Percentiles rank a stretch among this genome's conserved stretches.
These are phyloP conservation scores for Exophiala viscosa DNA, from an alignment of 2,329 filamentous ascomycete genomes.

Conservation along the genomic window DNA sequence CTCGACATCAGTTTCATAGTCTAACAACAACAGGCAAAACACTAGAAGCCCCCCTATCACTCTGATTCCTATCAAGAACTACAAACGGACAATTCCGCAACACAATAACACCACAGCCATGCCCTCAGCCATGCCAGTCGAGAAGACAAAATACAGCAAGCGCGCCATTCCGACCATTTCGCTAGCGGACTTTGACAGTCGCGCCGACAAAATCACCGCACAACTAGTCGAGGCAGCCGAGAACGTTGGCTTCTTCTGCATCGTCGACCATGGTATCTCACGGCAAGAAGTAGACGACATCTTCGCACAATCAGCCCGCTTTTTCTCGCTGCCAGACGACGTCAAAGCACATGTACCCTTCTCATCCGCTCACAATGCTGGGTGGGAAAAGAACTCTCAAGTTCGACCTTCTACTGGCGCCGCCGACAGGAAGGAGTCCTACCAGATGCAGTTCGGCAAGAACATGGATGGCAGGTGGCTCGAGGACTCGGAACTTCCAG, in stretches of 20 bases:
- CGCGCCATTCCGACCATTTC: conserved; percentile 53
- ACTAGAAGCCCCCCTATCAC: background rate
- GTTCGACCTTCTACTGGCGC: conserved; percentile 58
- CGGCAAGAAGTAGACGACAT: conserved; percentile 49
- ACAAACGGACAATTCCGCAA: background rate
- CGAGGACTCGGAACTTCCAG: conserved; percentile 44
- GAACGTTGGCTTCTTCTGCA: conserved; percentile 58
- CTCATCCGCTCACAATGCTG: conserved; percentile 51
- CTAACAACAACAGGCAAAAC: background rate
- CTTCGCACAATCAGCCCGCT: conserved; percentile 49
- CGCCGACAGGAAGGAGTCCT: conserved; percentile 59
- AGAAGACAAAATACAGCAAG: conserved; percentile 28
- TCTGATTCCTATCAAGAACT: too few relatives aligned
- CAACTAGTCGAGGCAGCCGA: conserved; percentile 55
- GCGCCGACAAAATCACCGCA: conserved; percentile 52
- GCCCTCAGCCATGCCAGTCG: conserved; percentile 4
- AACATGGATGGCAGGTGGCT: conserved; percentile 55
- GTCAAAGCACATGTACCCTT: conserved; percentile 55
- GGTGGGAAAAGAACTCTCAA: conserved; percentile 60
- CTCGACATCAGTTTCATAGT: too few relatives aligned
- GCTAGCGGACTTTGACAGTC: conserved; percentile 50
- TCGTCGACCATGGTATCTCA: conserved; percentile 55
- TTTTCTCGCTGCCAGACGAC: conserved; percentile 53
- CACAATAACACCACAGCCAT: background rate
- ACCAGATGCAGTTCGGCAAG: conserved; percentile 60